Evolutionary conservation across 2,329 filamentous ascomycete species (phyloP), one percentile per base, ranked within the genome.

Genomic region (Helminthosporium solani): DNA sequence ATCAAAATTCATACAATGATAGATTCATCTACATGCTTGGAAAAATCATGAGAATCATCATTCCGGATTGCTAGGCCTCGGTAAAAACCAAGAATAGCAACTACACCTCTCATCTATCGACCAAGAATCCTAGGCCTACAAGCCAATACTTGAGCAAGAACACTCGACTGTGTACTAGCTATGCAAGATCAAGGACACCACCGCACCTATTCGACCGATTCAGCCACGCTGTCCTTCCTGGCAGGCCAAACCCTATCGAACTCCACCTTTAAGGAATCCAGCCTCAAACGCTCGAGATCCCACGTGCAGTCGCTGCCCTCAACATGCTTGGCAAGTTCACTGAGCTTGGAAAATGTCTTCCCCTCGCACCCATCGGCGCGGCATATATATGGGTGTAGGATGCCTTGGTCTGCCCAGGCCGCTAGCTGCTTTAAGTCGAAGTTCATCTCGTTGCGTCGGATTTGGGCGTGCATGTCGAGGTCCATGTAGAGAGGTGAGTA

Each of bases 401-500:
- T 33, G 1, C 62, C 63, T 4, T 57, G 42, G 5, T 54, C 38
- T 46, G 64, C 57, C 61, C 61, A 62, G 28, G 45, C 40, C 6
- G 49, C 49, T 33, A 64, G 40, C 19, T 61, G 55, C 2, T 50
- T n/a, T 25, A 60, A 38, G 20, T 61, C 15, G 28, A 60, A 40
- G 20, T 61, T 42, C 39, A 62, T 44, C 14, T 60, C 53, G 1
- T 53, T 52, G 2, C 52, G 60, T 23, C 64, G 66, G 15, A 68
- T 53, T 33, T 65, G 60, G 2, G 57, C 59, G 20, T 68, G 66
- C 19, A 67, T 53, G 25, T 63, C 62, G n/a, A 66, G 42, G 41
- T 68, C 64, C 64, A 69, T 69, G 51, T 59, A 69, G 1, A 66
- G 51, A 1, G 61, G 36, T 0, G 64, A 64, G 48, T 67, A 66